Evolutionary conservation across 2,329 filamentous ascomycete species (phyloP).

Genomic region (Aureobasidium sp.): DNA sequence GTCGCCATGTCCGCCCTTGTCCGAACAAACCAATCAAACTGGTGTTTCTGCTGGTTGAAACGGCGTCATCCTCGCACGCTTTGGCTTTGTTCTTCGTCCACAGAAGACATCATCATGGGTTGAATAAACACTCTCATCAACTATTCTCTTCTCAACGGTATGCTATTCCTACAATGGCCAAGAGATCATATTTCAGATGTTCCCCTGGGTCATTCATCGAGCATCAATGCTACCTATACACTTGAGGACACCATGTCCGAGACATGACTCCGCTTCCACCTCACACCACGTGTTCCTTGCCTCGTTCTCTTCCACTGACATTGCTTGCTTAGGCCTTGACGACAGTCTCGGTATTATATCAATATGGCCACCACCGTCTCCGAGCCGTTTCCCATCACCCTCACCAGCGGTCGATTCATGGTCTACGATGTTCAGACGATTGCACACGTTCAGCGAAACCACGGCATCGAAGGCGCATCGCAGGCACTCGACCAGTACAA

Average conservation of each 20-base stretch:
- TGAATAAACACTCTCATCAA: constrained; percentile 14
- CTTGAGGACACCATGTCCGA: constrained; percentile 24
- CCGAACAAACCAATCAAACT: constrained; percentile 11
- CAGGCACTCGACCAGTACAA: constrained; percentile 92
- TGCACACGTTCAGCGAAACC: constrained; percentile 66
- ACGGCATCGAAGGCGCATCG: constrained; percentile 82
- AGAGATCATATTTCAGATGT: constrained; percentile 39
- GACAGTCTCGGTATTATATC: constrained; percentile 30
- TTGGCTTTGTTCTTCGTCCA: neutral
- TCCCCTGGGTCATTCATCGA: constrained; percentile 44
- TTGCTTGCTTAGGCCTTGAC: constrained; percentile 47
- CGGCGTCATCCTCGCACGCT: constrained; percentile 6
- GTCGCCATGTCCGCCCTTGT: neutral
- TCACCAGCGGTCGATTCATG: constrained; percentile 73
- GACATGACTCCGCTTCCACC: neutral
- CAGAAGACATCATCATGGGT: constrained; percentile 13
- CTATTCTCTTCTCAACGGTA: constrained; percentile 5
- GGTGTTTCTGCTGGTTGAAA: neutral
- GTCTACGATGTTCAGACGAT: constrained; percentile 82
- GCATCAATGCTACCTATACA: constrained; percentile 42
- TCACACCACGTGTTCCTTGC: neutral
- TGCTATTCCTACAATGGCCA: constrained; percentile 43
- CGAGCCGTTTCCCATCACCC: constrained; percentile 69
- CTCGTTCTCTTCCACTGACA: constrained; percentile 31
- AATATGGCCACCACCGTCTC: constrained; percentile 31